Base-by-base conservation (phyloP, 495 filamentous ascomycete genomes). In the Penicillium turbatum region DNA sequence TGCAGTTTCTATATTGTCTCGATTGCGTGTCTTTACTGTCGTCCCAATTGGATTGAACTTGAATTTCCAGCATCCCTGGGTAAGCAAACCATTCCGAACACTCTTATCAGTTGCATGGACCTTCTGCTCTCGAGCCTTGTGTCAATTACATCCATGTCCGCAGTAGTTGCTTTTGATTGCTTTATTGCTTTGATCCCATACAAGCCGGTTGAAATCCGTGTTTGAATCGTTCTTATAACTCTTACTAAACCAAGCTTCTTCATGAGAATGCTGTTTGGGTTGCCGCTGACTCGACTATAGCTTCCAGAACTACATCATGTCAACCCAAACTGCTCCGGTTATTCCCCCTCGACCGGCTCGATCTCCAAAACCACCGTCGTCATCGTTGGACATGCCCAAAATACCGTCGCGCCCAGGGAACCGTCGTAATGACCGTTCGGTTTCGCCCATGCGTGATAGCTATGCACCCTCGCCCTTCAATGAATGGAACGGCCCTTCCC, bases 391-490 rank as follows among this genome's bases (percentile, higher is more conserved):
- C 29, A 69, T 72, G 56, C 78, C 78, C n/a, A 67, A 64, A 36
- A 73, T 81, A 9, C 91, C 91, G 43, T 86, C 89, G 31, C 85
- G 91, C 45, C 89, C 90, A 3, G 46, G 61, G 24, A 79, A 81
- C 54, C 80, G 79, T 54, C 84, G 78, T 54, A 56, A 83, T 47
- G 88, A 95, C 54, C 87, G 88, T 66, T 90, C 90, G 16, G 64
- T 83, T 48, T 95, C 90, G 55, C 90, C 90, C 30, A 78, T 84
- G 51, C 82, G 83, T 46, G 83, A 88, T 56, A 83, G 82, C 64
- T 95, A 87, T 68, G 86, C 90, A 12, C 87, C 85, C 17, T 97
- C 92, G 34, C 92, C 92, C 2, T 72, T 97, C 59, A 91, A 93
- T 69, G 88, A 90, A 61, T 69, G 65, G 51, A 70, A 69, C 49